Evolutionary conservation across 306 rosid genomes (phyloP).

Genomic region (Cajanus cajan): DNA sequence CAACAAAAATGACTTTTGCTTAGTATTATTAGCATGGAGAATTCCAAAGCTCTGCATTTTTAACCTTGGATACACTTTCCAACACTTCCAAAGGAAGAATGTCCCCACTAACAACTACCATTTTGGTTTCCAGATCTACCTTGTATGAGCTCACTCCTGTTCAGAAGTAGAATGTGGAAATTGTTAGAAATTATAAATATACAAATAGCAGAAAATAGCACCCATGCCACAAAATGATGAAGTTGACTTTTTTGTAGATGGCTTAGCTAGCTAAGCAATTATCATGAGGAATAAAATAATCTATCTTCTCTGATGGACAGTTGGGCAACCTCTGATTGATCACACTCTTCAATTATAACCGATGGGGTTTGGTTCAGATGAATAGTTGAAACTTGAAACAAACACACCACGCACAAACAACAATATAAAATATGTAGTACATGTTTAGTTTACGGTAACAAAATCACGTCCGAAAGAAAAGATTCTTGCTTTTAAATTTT

Average conservation of each 20-base stretch:
- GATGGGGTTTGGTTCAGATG: neutral
- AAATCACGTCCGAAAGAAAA: too few relatives aligned
- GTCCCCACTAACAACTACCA: constrained; percentile 77
- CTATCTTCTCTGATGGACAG: neutral
- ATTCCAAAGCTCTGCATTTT: constrained; percentile 70
- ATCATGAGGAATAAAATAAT: constrained; percentile 15
- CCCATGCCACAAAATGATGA: neutral
- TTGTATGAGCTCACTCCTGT: constrained; percentile 81
- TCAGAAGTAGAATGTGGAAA: neutral
- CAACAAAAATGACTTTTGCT: neutral
- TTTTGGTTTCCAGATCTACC: constrained; percentile 76
- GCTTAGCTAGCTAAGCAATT: neutral
- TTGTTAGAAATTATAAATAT: neutral
- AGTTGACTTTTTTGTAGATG: constrained; percentile 28
- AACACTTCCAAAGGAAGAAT: constrained; percentile 77
- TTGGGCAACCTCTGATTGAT: constrained; percentile 1
- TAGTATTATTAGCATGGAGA: constrained; percentile 31
- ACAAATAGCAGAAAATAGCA: constrained; percentile 3
- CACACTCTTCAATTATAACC: neutral
- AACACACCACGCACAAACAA: neutral
- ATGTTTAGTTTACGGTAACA: too few relatives aligned
- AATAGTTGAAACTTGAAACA: neutral
- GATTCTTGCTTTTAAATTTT: too few relatives aligned
- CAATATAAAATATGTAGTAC: too few relatives aligned
- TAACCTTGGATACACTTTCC: constrained; percentile 71